These are phyloP conservation scores for Fusarium transvaalense DNA, from an alignment of 2,329 filamentous ascomycete species.

Conservation along the genomic window DNA sequence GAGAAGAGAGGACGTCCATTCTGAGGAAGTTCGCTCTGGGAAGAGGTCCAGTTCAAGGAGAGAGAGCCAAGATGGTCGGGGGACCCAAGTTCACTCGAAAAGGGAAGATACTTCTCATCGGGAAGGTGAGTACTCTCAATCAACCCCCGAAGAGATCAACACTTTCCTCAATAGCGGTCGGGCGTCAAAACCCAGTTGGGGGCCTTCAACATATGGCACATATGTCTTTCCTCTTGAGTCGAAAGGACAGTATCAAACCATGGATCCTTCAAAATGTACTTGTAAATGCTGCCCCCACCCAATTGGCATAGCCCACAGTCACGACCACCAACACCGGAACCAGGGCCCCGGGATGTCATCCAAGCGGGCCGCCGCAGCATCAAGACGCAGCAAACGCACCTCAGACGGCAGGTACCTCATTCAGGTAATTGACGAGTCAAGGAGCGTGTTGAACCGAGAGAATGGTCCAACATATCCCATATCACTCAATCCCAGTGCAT, in stretches of 20 bases:
- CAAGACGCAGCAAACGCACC: constrained; percentile 8
- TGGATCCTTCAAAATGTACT: constrained; percentile 41
- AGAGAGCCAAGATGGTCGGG: not conserved
- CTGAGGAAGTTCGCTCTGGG: not conserved
- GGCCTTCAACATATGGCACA: constrained; percentile 37
- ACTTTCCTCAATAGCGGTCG: constrained; percentile 4
- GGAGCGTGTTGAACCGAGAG: constrained; percentile 21
- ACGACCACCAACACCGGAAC: constrained; percentile 15
- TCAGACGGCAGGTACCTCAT: constrained; percentile 30
- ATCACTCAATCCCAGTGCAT: constrained; percentile 31
- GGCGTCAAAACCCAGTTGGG: not conserved
- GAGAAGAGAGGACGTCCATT: not conserved
- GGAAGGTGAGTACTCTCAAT: not conserved
- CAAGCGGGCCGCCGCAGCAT: constrained; percentile 1
- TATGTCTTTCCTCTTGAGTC: constrained; percentile 40
- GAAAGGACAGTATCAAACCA: constrained; percentile 28
- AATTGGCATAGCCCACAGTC: constrained; percentile 21
- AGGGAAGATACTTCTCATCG: not conserved
- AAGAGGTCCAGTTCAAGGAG: not conserved
- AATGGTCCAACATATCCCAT: constrained; percentile 41
- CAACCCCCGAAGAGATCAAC: constrained; percentile 14
- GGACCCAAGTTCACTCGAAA: not conserved
- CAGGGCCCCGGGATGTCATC: not conserved
- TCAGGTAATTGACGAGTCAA: constrained; percentile 41
- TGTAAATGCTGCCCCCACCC: constrained; percentile 47